Conservation (phyloP, 2,329 filamentous ascomycete genomes). For the Bipolaris cookei region DNA sequence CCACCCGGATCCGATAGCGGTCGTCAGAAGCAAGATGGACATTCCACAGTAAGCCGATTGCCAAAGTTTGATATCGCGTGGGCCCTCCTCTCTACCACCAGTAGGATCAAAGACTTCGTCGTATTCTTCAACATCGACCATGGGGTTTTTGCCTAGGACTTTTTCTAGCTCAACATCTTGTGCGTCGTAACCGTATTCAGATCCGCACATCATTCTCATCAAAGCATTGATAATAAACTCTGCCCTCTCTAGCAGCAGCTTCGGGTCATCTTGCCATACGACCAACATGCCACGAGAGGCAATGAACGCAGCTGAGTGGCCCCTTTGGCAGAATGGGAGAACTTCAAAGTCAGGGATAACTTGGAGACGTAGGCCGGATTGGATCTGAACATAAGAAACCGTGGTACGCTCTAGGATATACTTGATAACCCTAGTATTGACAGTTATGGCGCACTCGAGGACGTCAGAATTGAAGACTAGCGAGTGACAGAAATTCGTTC, state of each 20-base stretch:
- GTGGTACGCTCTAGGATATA: slow-evolving; percentile 59
- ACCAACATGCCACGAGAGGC: slow-evolving; percentile 72
- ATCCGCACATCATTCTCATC: slow-evolving; percentile 71
- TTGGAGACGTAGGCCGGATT: slow-evolving; percentile 65
- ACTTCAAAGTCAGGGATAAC: slow-evolving; percentile 64
- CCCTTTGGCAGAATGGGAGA: slow-evolving; percentile 69
- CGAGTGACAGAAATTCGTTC: background rate
- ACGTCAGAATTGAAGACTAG: slow-evolving; percentile 8
- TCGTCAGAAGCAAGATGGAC: slow-evolving; percentile 61
- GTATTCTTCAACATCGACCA: slow-evolving; percentile 22
- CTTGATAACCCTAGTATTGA: slow-evolving; percentile 69
- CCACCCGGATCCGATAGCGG: slow-evolving; percentile 64
- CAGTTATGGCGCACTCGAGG: slow-evolving; percentile 69
- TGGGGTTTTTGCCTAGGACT: slow-evolving; percentile 25
- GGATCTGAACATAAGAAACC: slow-evolving; percentile 63
- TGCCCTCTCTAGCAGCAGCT: slow-evolving; percentile 72
- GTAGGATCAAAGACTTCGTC: slow-evolving; percentile 40
- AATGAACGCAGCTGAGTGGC: slow-evolving; percentile 82
- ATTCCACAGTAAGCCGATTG: slow-evolving; percentile 61
- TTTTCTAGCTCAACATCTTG: slow-evolving; percentile 46
- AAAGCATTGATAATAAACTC: slow-evolving; percentile 76
- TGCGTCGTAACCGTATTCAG: slow-evolving; percentile 53
- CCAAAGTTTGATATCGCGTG: slow-evolving; percentile 61
- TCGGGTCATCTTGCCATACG: slow-evolving; percentile 82
- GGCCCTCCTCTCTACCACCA: slow-evolving; percentile 37